Base-by-base conservation (phyloP, 257 asterid species). In the Dorcoceras hygrometricum region DNA sequence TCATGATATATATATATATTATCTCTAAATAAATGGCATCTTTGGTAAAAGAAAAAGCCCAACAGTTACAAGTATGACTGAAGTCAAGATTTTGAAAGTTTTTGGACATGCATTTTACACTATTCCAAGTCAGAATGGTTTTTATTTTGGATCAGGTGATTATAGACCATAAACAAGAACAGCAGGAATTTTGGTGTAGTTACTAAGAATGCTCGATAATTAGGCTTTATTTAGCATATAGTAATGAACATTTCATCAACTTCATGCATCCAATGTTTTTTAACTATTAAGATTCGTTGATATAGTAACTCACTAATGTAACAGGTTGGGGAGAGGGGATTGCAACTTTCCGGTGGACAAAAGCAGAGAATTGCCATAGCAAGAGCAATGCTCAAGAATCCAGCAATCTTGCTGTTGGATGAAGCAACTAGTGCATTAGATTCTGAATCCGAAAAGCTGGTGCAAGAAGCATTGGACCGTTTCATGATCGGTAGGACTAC, bases 391-490 rank as follows among this genome's bases (percentile, higher is more conserved):
- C 91, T 91, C 28, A 91, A 86, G 71, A 91, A 85, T 16, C 96
- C 97, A 3, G 81, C 93, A 1, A 88, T 91, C 63, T 72, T 91
- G 63, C 89, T 91, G 7, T 32, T 91, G 65, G 97, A 91, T 6
- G 97, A 91, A 75, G 97, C 97, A 20, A 91, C 97, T 3, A 91
- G 96, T 46, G 97, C 97, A 24, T 70, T 91, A 59, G 97, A 91
- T 67, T 88, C 96, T 0, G 96, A 91, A 75, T 91, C 97, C 0
- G 97, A 91, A 59, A 91, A 88, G 77, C 83, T 91, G 46, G 97
- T 91, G 55, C 97, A 91, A 76, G 97, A 88, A 72, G 97, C 97
- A 31, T 83, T 91, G 1, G 97, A 91, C 34, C 86, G 96, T 28
- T 86, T 91, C 83, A 91, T 91, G 96, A 88, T 88, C 4, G 96